Evolutionary conservation across 306 rosid genomes (phyloP).

Genomic region (Sicyos edulis): DNA sequence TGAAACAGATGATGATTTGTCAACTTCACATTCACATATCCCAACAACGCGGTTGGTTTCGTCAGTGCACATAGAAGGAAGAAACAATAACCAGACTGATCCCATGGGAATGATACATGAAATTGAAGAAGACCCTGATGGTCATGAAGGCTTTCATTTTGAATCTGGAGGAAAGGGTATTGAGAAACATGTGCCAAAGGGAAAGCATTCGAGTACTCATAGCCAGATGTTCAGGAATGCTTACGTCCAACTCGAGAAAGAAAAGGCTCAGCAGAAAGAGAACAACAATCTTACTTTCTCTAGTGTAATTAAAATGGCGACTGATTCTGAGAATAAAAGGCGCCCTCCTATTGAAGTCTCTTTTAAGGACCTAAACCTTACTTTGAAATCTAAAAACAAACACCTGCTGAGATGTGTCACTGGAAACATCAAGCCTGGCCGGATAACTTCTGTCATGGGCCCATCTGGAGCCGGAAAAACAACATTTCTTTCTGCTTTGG

Average conservation of each 20-base stretch:
- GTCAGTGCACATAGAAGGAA: constrained; percentile 33
- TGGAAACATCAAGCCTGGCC: constrained; percentile 86
- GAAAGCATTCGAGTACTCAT: constrained; percentile 48
- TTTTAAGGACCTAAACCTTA: constrained; percentile 74
- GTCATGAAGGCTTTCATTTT: constrained; percentile 33
- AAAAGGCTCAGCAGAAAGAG: constrained; percentile 80
- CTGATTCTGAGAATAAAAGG: constrained; percentile 43
- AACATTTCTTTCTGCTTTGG: constrained; percentile 81
- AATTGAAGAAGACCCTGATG: constrained; percentile 54
- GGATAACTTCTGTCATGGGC: constrained; percentile 92
- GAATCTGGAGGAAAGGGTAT: constrained; percentile 30
- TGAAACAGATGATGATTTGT: constrained; percentile 30
- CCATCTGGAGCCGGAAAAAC: constrained; percentile 99
- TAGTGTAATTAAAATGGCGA: constrained; percentile 71
- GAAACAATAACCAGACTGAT: constrained; percentile 34
- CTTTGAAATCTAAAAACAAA: constrained; percentile 71
- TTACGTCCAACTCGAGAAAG: constrained; percentile 85
- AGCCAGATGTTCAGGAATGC: constrained; percentile 80
- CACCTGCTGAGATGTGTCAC: constrained; percentile 75
- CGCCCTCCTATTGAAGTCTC: constrained; percentile 85
- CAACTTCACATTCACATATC: constrained; percentile 29
- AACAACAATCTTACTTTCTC: constrained; percentile 74
- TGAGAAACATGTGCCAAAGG: constrained; percentile 38
- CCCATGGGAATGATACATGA: constrained; percentile 44
- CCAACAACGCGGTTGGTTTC: constrained; percentile 38